Evolutionary conservation across 192 early-diverging fungal genomes (phyloP), one percentile per base, ranked within the genome.

Genomic region (Coemansia sp.): DNA sequence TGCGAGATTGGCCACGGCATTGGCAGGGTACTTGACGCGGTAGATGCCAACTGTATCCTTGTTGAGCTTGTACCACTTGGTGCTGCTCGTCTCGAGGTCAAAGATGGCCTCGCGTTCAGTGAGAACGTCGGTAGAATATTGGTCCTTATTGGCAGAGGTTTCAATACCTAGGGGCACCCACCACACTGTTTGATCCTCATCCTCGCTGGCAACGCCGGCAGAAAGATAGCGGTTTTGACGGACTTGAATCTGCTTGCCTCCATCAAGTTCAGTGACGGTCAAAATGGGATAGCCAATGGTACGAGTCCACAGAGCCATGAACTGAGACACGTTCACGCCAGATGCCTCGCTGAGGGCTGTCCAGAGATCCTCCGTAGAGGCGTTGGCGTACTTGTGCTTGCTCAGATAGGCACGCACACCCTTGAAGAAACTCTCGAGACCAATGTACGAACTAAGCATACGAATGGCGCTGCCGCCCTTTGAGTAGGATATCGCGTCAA

Each of bases 381-480:
- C 92, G 79, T 97, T 97, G 67, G 85, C 77, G 73, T 88, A 96
- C 68, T 88, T 87, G 85, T 95, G 92, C 72, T 88, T 87, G 63
- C 93, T 86, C 46, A 98, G 82, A 78, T 98, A 93, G 7, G 83
- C 76, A 56, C 87, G 85, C 13, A 92, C 83, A 59, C 91, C 92
- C 48, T 87, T 75, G 63, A 92, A 80, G 77, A 93, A 92, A 19
- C 81, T 85, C 34, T 93, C 85, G 11, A 85, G 79, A 10, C 89
- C 90, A 0, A 93, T 69, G 75, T 86, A 92, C 13, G 89, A 85
- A 67, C 89, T 91, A 62, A 98, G 79, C 95, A 97, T 96, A 50
- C 95, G 90, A 60, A 98, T 98, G 50, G 95, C 93, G 48, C 89
- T 91, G 6, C 93, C 94, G 19, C 97, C 97, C 80, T 98, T 97